Conservation (phyloP, 208 protist species). For the Trypanosoma brucei region DNA sequence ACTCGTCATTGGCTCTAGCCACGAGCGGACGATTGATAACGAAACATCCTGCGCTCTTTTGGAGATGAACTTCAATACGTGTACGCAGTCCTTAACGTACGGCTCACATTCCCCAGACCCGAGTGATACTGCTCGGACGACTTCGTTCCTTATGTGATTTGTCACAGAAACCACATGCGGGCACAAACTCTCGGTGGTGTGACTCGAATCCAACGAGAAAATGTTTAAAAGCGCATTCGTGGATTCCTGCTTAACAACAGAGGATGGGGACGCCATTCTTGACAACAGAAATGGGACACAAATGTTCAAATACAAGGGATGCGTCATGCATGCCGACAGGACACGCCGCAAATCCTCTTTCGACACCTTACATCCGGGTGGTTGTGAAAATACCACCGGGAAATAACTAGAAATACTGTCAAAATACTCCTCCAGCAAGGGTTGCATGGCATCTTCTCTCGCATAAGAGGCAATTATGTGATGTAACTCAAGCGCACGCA, state of each 20-base stretch:
- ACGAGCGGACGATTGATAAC: constrained; percentile 7
- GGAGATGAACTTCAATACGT: constrained; percentile 20
- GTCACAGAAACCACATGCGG: constrained; percentile 24
- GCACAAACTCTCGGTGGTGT: constrained; percentile 12
- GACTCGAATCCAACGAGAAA: constrained; percentile 15
- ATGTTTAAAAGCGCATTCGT: constrained; percentile 22
- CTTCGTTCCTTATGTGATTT: constrained; percentile 54
- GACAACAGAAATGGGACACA: constrained; percentile 68
- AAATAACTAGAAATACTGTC: constrained; percentile 82
- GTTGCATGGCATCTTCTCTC: constrained; percentile 17
- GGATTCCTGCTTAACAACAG: constrained; percentile 58
- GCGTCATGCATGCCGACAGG: constrained; percentile 43
- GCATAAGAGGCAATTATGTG: constrained; percentile 19
- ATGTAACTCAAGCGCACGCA: constrained; percentile 47
- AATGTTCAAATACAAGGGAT: constrained; percentile 34
- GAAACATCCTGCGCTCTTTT: constrained; percentile 12
- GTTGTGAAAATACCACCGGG: constrained; percentile 73
- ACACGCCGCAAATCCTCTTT: constrained; percentile 44
- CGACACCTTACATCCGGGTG: constrained; percentile 53
- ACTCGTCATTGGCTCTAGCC: constrained; percentile 26
- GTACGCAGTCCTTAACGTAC: constrained; percentile 31
- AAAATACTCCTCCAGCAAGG: constrained; percentile 59
- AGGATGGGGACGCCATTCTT: constrained; percentile 64
- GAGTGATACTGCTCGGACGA: constrained; percentile 48
- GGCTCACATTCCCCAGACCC: constrained; percentile 21